These are phyloP conservation scores for Sambucus nigra DNA, from an alignment of 129 eudicot species.

Conservation along the genomic window DNA sequence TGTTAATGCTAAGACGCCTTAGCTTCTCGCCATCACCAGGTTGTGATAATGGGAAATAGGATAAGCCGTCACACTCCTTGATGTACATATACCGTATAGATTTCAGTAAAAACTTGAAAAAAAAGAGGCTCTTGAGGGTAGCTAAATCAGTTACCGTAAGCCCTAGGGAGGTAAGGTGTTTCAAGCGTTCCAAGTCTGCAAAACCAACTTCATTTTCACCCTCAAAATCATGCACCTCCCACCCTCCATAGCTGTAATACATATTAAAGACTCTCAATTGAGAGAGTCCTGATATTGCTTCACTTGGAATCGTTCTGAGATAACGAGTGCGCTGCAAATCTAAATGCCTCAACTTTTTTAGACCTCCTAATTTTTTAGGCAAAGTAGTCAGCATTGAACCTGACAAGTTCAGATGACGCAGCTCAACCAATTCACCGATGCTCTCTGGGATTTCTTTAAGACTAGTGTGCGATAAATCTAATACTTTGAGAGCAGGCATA, in stretches of 20 bases:
- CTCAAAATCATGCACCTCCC: slow-evolving; percentile 16
- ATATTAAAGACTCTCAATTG: slow-evolving; percentile 28
- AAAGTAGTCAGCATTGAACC: slow-evolving; percentile 25
- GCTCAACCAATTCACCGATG: slow-evolving; percentile 17
- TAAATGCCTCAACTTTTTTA: slow-evolving; percentile 23
- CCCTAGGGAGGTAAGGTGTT: slow-evolving; percentile 21
- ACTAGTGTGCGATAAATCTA: slow-evolving; percentile 33
- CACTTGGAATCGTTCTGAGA: slow-evolving; percentile 27
- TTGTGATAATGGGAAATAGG: slow-evolving; percentile 16
- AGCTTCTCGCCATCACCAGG: slow-evolving; percentile 31
- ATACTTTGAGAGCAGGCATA: slow-evolving; percentile 32
- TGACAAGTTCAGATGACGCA: slow-evolving; percentile 32
- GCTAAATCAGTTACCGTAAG: slow-evolving; percentile 20
- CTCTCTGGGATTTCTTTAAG: slow-evolving; percentile 28
- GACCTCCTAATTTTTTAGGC: slow-evolving; percentile 26
- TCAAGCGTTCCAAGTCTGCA: slow-evolving; percentile 21
- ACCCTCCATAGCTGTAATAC: slow-evolving; percentile 22
- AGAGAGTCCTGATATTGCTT: slow-evolving; percentile 24
- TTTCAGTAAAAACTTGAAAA: slow-evolving; percentile 6
- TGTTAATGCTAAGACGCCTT: slow-evolving; percentile 28
- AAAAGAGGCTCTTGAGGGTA: slow-evolving; percentile 16
- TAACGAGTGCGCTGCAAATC: slow-evolving; percentile 31
- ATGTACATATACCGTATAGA: slow-evolving; percentile 29
- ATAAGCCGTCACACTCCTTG: slow-evolving; percentile 26
- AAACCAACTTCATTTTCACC: slow-evolving; percentile 5